Evolutionary conservation across 257 asterid species (phyloP).

Genomic region (Plectranthus barbatus): DNA sequence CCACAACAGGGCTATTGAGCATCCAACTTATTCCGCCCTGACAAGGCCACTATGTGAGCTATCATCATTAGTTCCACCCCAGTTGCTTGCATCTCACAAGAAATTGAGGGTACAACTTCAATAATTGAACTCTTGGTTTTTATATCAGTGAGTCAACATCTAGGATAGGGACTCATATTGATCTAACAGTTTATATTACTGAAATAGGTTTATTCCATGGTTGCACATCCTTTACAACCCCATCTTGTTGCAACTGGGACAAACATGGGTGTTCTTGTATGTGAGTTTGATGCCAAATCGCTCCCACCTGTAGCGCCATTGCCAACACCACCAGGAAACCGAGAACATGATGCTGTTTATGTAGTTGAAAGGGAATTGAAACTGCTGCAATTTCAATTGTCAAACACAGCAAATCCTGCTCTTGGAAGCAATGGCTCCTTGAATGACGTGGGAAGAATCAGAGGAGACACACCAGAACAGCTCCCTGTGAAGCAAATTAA

Average conservation of each 20-base stretch:
- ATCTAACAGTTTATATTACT: conserved; percentile 7
- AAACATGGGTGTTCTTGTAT: conserved; percentile 87
- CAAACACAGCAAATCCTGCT: conserved; percentile 72
- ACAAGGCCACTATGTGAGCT: conserved; percentile 98
- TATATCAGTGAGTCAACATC: not conserved
- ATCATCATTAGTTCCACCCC: conserved; percentile 90
- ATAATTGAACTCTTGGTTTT: not conserved
- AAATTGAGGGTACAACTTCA: conserved; percentile 70
- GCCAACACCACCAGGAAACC: conserved; percentile 73
- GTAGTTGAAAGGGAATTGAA: conserved; percentile 86
- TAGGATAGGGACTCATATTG: conserved; percentile 1
- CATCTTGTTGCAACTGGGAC: conserved; percentile 99
- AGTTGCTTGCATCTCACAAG: conserved; percentile 89
- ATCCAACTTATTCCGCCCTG: conserved; percentile 96
- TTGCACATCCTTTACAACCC: conserved; percentile 89
- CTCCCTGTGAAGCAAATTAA: conserved; percentile 84
- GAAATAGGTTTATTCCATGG: conserved; percentile 84
- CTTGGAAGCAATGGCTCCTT: conserved; percentile 93
- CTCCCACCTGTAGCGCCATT: conserved; percentile 91
- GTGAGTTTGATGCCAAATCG: conserved; percentile 90
- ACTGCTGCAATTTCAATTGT: conserved; percentile 81
- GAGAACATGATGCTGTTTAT: conserved; percentile 93
- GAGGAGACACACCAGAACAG: conserved; percentile 88
- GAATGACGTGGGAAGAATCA: conserved; percentile 72
- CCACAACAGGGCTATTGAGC: conserved; percentile 95